Percentiles rank a stretch among this genome's conserved stretches.
phyloP scores from a whole-genome alignment of 1,284 basidiomycete genomes.

The Melampsora americana region DNA sequence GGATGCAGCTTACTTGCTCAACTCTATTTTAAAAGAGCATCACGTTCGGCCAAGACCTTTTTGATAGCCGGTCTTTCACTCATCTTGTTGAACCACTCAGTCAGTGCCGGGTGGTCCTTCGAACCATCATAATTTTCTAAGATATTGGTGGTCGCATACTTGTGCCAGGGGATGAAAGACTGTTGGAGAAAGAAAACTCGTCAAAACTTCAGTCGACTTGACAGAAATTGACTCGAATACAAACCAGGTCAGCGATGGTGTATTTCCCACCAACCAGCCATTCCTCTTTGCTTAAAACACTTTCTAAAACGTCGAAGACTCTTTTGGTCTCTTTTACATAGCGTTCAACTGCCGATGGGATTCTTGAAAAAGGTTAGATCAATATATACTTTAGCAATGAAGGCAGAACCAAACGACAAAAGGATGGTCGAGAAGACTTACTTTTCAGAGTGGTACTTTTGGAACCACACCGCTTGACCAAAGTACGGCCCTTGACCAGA shows the following conservation, averaged over 20 bases:
- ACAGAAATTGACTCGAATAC: background rate
- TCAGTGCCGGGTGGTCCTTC: background rate
- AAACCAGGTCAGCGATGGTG: conserved; percentile 12
- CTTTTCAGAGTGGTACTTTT: conserved; percentile 8
- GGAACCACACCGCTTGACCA: conserved; percentile 13
- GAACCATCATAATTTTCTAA: background rate
- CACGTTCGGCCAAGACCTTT: background rate
- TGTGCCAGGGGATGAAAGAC: conserved; percentile 14
- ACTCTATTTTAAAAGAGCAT: background rate
- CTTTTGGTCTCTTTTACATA: conserved; percentile 5
- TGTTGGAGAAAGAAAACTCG: background rate
- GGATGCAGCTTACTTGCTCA: too few species aligned
- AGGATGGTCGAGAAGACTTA: background rate
- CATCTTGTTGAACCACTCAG: conserved; percentile 5
- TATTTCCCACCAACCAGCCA: conserved; percentile 12
- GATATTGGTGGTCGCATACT: background rate
- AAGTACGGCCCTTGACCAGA: conserved; percentile 23
- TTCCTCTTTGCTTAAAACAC: conserved; percentile 13
- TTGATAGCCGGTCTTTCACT: conserved; percentile 10
- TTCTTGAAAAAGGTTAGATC: background rate
- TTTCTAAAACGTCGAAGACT: conserved; percentile 2
- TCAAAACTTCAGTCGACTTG: background rate
- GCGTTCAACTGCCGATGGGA: conserved; percentile 16
- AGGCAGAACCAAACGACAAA: background rate
- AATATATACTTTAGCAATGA: too few species aligned